A percentile compares a stretch with the other conserved stretches of the same genome.
phyloP scores from a whole-genome alignment of 768 basidiomycete genomes.

The Clitopilus passeckerianus region DNA sequence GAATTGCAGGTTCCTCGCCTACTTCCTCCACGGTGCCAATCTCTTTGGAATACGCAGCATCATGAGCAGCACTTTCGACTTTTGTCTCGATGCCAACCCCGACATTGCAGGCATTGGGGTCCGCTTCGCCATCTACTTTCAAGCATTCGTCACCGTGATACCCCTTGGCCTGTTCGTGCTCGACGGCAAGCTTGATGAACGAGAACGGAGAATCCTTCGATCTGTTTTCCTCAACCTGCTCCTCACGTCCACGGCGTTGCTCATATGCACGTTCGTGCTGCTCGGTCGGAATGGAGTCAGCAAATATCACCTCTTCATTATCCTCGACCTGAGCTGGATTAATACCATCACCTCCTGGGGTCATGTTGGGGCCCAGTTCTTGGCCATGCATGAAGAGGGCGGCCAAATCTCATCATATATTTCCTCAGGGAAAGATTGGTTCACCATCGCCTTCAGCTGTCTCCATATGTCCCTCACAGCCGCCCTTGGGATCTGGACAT shows the following conservation, averaged over 20 bases:
- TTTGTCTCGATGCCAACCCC: constrained; percentile 4
- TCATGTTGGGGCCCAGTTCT: not conserved
- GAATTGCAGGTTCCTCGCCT: not conserved
- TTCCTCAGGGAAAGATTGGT: not conserved
- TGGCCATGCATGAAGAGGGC: not conserved
- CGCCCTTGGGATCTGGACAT: not conserved
- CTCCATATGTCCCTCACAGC: not conserved
- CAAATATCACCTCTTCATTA: constrained; percentile 15
- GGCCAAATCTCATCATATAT: not conserved
- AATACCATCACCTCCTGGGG: constrained; percentile 12
- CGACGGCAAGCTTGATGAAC: constrained; percentile 12
- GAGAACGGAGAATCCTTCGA: constrained; percentile 10
- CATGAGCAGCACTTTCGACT: not conserved
- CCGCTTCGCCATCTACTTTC: constrained; percentile 18
- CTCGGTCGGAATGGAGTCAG: constrained; percentile 10
- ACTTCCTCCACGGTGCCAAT: not conserved
- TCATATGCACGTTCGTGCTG: constrained; percentile 17
- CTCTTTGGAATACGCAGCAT: not conserved
- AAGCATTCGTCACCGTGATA: constrained; percentile 17
- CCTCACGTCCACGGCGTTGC: constrained; percentile 17
- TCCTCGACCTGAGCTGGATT: constrained; percentile 24
- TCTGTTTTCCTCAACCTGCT: constrained; percentile 11
- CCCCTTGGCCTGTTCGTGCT: constrained; percentile 13
- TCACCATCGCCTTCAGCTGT: not conserved
- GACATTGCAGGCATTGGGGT: constrained; percentile 19